phyloP scores from a whole-genome alignment of 768 basidiomycete species.

The Lactarius psammicola region DNA sequence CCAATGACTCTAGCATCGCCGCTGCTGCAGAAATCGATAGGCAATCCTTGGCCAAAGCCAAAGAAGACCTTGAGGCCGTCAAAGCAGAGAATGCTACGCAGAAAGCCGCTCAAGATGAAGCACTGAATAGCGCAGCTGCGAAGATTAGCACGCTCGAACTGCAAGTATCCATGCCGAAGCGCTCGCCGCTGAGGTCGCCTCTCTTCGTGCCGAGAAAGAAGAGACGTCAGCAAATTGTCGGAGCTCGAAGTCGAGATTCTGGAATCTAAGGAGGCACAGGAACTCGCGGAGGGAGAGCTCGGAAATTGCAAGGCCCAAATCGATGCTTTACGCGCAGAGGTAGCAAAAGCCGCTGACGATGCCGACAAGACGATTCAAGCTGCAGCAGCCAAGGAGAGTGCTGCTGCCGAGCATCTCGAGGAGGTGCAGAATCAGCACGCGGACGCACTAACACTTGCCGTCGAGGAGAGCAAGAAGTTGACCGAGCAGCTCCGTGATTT shows the following conservation, averaged over 20 bases:
- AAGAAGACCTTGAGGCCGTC: conserved; percentile 57
- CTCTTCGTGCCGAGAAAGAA: conserved; percentile 63
- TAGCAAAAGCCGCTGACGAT: conserved; percentile 48
- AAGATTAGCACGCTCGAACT: conserved; percentile 49
- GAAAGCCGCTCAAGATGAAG: conserved; percentile 49
- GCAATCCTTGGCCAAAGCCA: conserved; percentile 61
- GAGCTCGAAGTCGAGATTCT: conserved; percentile 81
- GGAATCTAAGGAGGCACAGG: conserved; percentile 70
- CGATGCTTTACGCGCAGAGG: conserved; percentile 52
- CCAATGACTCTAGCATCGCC: conserved; percentile 43
- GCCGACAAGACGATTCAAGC: conserved; percentile 49
- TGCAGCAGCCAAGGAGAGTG: conserved; percentile 48
- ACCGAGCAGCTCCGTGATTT: conserved; percentile 24
- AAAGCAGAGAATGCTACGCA: conserved; percentile 52
- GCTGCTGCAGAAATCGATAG: conserved; percentile 58
- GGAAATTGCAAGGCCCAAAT: conserved; percentile 46
- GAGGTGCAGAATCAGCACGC: conserved; percentile 46
- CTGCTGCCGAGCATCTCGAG: conserved; percentile 41
- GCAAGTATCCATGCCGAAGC: conserved; percentile 44
- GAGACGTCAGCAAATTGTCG: conserved; percentile 69
- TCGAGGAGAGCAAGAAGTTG: conserved; percentile 37
- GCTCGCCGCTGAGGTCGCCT: conserved; percentile 49
- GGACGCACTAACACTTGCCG: conserved; percentile 45
- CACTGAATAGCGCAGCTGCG: conserved; percentile 46
- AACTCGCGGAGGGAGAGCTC: conserved; percentile 60